A percentile compares a stretch with the other conserved stretches of the same genome.
phyloP scores from a whole-genome alignment of 805 yeast genomes.

The Metschnikowia lachancei region DNA sequence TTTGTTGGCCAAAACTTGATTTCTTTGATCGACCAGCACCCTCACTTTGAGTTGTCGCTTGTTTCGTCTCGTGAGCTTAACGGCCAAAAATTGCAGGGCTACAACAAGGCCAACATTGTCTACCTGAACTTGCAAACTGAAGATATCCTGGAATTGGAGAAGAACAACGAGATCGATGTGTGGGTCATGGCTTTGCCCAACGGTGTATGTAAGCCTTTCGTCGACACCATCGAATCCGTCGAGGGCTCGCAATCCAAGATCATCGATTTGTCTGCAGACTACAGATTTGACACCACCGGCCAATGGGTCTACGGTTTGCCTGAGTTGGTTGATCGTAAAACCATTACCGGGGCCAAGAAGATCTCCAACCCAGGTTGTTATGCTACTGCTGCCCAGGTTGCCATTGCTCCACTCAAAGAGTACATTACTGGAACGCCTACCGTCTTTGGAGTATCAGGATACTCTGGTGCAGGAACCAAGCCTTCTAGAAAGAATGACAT shows the following conservation, averaged over 20 bases:
- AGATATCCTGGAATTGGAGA: slow-evolving; percentile 78
- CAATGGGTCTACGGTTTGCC: slow-evolving; percentile 96
- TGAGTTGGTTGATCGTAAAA: slow-evolving; percentile 70
- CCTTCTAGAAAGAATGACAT: slow-evolving; percentile 95
- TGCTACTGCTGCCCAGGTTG: slow-evolving; percentile 97
- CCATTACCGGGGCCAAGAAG: slow-evolving; percentile 67
- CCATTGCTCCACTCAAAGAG: slow-evolving; percentile 81
- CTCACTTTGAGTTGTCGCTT: slow-evolving; percentile 80
- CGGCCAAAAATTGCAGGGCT: slow-evolving; percentile 85
- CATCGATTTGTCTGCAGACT: slow-evolving; percentile 92
- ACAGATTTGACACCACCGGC: slow-evolving; percentile 83
- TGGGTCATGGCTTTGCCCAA: slow-evolving; percentile 99
- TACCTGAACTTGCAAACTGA: slow-evolving; percentile 87
- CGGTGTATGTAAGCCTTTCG: slow-evolving; percentile 90
- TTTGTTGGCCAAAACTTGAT: slow-evolving; percentile 94
- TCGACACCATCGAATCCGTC: slow-evolving; percentile 71
- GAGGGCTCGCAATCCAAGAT: slow-evolving; percentile 70
- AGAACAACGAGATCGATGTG: slow-evolving; percentile 75
- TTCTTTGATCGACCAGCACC: slow-evolving; percentile 81
- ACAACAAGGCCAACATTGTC: slow-evolving; percentile 72
- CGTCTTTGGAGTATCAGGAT: slow-evolving; percentile 94
- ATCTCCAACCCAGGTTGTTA: slow-evolving; percentile 98
- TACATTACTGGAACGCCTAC: slow-evolving; percentile 71
- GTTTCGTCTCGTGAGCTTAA: slow-evolving; percentile 93
- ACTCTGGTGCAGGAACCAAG: slow-evolving; percentile 99